phyloP scores from a whole-genome alignment of 768 basidiomycete species.

The Naganishia vaughanmartiniae region DNA sequence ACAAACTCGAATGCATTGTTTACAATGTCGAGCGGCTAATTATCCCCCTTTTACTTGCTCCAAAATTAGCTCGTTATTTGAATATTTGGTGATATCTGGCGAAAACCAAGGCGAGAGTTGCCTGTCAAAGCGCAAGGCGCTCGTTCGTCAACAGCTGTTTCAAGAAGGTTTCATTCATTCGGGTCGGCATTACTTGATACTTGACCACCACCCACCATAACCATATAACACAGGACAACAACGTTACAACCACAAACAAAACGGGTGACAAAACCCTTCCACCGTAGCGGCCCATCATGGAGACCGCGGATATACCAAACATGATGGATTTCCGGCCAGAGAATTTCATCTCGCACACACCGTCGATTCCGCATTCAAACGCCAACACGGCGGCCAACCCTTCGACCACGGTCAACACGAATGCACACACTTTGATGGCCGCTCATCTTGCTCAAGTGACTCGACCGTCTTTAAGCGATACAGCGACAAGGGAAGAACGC shows the following conservation, averaged over 20 bases:
- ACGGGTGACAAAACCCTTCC: no score
- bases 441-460: slow-evolving; percentile 1
- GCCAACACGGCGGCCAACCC: neutral
- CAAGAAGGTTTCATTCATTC: slow-evolving; percentile 1
- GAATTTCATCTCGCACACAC: neutral
- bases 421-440: neutral
- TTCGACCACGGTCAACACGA: no score
- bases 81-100: neutral
- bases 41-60: no score
- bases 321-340: no score
- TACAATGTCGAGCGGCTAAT: neutral
- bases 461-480: neutral
- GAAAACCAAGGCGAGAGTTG: neutral
- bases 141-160: neutral
- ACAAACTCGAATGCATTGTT: no score
- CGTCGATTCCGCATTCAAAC: neutral
- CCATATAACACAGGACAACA: no score
- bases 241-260: no score
- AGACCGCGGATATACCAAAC: no score
- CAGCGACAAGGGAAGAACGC: neutral
- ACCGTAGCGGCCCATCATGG: no score
- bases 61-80: neutral
- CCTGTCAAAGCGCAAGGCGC: slow-evolving; percentile 3
- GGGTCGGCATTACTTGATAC: no score
- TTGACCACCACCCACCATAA: no score